Conservation (phyloP, 768 basidiomycete genomes). For the Pleurotus tuber-regium region DNA sequence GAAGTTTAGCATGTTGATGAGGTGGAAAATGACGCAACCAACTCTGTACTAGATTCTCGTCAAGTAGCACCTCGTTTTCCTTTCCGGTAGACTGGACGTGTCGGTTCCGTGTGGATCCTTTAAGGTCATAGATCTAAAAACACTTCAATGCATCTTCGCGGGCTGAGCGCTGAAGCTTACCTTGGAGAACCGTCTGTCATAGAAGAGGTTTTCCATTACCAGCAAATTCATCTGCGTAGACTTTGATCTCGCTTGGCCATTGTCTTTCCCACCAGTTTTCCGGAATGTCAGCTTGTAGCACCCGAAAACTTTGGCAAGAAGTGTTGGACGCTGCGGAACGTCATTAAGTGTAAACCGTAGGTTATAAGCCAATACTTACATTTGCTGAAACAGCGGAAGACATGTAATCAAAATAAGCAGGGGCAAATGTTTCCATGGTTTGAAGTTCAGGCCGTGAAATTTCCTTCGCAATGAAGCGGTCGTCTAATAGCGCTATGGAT, state of each 20-base stretch:
- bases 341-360: not conserved
- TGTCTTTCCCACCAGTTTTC: slow-evolving; percentile 70
- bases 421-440: slow-evolving; percentile 95
- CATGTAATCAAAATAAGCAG: slow-evolving; percentile 98
- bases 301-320: slow-evolving; percentile 95
- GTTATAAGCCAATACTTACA: slow-evolving; percentile 41
- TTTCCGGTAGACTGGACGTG: slow-evolving; percentile 88
- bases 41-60: slow-evolving; percentile 96
- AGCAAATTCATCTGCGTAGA: slow-evolving; percentile 91
- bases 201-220: slow-evolving; percentile 98
- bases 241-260: slow-evolving; percentile 61
- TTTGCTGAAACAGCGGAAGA: slow-evolving; percentile 86
- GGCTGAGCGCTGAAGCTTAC: slow-evolving; percentile 33
- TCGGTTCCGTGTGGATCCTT: slow-evolving; percentile 93
- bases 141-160: too few relatives aligned
- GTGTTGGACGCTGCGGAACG: slow-evolving; percentile 76
- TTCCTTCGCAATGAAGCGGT: slow-evolving; percentile 98
- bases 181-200: slow-evolving; percentile 87
- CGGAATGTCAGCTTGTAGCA: slow-evolving; percentile 93
- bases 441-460: slow-evolving; percentile 88
- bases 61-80: slow-evolving; percentile 91
- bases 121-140: slow-evolving; percentile 88
- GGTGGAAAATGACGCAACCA: slow-evolving; percentile 23
- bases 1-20: slow-evolving; percentile 3
- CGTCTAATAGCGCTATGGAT: slow-evolving; percentile 56